Base-by-base conservation (phyloP, 192 early-diverging fungal species). In the Cetraspora pellucida region DNA sequence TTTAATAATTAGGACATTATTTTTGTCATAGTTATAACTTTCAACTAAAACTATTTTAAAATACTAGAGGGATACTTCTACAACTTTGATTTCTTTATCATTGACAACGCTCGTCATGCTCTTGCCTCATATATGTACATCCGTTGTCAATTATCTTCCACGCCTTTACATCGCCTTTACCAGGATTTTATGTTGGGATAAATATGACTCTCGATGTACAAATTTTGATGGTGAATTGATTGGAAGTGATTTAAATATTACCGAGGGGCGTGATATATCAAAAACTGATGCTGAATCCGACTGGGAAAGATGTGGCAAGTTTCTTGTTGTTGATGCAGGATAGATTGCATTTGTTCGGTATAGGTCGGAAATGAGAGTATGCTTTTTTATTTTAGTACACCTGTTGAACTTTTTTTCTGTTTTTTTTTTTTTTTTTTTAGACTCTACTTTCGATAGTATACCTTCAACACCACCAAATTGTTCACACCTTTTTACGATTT, bases 401-500 rank as follows among this genome's bases (percentile, higher is more conserved):
- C 1, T 37, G 37, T 37, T 37, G 37, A 37, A 37, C 3, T 6
- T 37, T 37, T 1, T 37, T n/a, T n/a, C n/a, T n/a, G n/a, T n/a
- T 6, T 37, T 1, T 37, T 37, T 6, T 37, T 37, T 37, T 37
- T 37, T 37, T 6, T 37, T 37, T 8, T 37, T 44, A 73, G 72
- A 73, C 45, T 73, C 72, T 13, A 44, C 54, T 59, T 73, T 73
- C 23, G 72, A 73, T 59, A 73, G n/a, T 73, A 54, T 27, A 19
- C 55, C 72, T 23, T 73, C 72, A 44, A 73, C 54, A n/a, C 72
- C 72, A 45, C 72, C 72, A 59, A 59, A 59, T 73, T 73, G 55
- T 73, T 28, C 6, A 13, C 72, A 55, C 6, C 57, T 89, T 23
- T 89, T 89, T 52, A 85, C 88, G 14, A 85, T 83, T 49, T 75